Evolutionary conservation across 495 filamentous ascomycete species (phyloP).

Genomic region (Penicillium coffeae): DNA sequence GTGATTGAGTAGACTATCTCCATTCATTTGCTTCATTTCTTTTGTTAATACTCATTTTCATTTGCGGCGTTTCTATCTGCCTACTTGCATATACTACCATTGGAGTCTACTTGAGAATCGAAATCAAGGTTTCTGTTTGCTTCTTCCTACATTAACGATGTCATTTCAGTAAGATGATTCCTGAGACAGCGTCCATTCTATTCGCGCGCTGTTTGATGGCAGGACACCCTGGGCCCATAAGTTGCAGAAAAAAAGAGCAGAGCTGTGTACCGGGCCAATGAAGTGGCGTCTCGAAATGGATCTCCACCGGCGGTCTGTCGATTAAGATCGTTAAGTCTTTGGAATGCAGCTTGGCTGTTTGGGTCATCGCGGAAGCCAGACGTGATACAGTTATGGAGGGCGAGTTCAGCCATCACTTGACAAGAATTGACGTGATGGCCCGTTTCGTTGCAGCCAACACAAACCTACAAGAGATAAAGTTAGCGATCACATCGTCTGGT

Average conservation of each 20-base stretch:
- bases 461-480: not conserved
- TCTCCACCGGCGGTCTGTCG: not conserved
- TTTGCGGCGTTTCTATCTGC: not conserved
- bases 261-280: too few species aligned
- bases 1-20: slow-evolving; percentile 5
- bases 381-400: not conserved
- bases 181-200: too few species aligned
- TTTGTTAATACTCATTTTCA: slow-evolving; percentile 2
- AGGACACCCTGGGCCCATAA: too few species aligned
- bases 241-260: too few species aligned
- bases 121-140: too few species aligned
- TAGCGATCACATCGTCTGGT: too few species aligned
- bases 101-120: not conserved
- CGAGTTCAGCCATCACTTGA: not conserved
- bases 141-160: too few species aligned
- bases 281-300: too few species aligned
- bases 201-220: too few species aligned
- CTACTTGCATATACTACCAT: slow-evolving; percentile 2
- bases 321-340: not conserved
- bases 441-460: not conserved
- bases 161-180: too few species aligned
- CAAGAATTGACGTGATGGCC: not conserved
- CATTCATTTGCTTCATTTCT: slow-evolving; percentile 1
- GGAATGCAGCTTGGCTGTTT: not conserved
- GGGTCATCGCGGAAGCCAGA: not conserved